phyloP scores from a whole-genome alignment of 306 rosid species.

The Trifolium pratense region DNA sequence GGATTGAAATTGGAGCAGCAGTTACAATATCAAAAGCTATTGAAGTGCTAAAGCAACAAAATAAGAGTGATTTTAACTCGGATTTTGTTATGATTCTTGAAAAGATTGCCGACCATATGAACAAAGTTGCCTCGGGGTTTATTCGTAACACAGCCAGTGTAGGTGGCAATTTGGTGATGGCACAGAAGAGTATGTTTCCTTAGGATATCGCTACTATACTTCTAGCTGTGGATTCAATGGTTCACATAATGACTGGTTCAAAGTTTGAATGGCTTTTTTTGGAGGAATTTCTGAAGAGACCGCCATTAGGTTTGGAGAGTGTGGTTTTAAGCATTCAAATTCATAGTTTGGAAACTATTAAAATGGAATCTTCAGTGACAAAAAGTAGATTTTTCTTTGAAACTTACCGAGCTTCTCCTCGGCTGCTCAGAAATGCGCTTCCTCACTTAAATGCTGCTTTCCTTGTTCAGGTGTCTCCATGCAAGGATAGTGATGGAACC shows the following conservation, averaged over 20 bases:
- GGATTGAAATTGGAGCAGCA: no score
- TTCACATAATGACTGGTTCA: slow-evolving; percentile 59
- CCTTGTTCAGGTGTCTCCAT: slow-evolving; percentile 61
- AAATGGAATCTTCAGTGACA: slow-evolving; percentile 35
- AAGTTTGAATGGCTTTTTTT: slow-evolving; percentile 53
- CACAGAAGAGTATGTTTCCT: slow-evolving; percentile 77
- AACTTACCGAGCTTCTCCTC: slow-evolving; percentile 80
- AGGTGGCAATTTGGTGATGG: slow-evolving; percentile 90
- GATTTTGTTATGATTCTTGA: no score
- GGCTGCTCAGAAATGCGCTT: slow-evolving; percentile 84
- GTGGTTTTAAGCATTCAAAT: slow-evolving; percentile 66
- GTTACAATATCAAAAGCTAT: no score
- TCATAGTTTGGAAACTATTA: slow-evolving; percentile 54
- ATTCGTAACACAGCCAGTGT: slow-evolving; percentile 73
- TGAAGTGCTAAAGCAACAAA: no score
- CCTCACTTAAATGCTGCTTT: slow-evolving; percentile 80
- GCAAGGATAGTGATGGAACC: slow-evolving; percentile 43
- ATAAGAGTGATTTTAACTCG: no score
- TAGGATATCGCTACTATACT: slow-evolving; percentile 78
- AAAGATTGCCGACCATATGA: no score
- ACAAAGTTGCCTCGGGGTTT: slow-evolving; percentile 36
- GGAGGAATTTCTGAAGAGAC: slow-evolving; percentile 44
- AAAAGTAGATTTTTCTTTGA: slow-evolving; percentile 57
- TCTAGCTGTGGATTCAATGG: slow-evolving; percentile 66
- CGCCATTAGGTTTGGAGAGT: no score